Base-by-base conservation (phyloP, 345 rosid species). In the Trapa incisa region DNA sequence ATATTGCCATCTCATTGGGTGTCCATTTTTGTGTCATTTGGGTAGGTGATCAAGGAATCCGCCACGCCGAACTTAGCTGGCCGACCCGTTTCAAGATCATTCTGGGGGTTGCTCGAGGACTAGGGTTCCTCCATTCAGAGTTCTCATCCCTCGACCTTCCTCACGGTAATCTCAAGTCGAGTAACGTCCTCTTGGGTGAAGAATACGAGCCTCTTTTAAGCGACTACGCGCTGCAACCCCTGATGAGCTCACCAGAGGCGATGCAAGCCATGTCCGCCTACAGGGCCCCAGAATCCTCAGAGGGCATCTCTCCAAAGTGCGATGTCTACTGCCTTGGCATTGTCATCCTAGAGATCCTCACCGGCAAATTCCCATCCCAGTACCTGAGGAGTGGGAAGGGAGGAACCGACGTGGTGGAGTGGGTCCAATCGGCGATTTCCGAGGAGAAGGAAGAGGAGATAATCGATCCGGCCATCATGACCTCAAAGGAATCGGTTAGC, bases 151-250 rank as follows among this genome's bases (percentile, higher is more conserved):
- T 69, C n/a, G 78, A 69, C 5, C 73, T 88, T 50, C 92, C 96
- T 29, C 99, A 93, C 47, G 96, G 98, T 1, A 87, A 93, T 73
- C 83, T 93, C 39, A 93, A 88, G 78, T 85, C 97, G 41, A 84
- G 92, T 76, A 90, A 88, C 65, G 71, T 93, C 36, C 82, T 93
- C 14, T 72, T 93, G 4, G 65, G 66, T 8, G 68, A 79, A 1
- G 77, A 81, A 67, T 86, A 83, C 29, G 90, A 90, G 65, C 89
- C 98, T 1, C 48, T 87, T 39, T 69, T 88, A 39, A 75, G 85
- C 12, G 98, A 88, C 48, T 86, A 79, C 33, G 97, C 89, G 2
- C 80, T 82, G 22, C 45, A 72, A 37, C 72, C 84, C 35, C 48
- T 92, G 52, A 71, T 85, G 71, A 74, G 64, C 72, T 53, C 70